Conservation (phyloP, 2,329 filamentous ascomycete genomes). For the Cladosporium cucumerinum region DNA sequence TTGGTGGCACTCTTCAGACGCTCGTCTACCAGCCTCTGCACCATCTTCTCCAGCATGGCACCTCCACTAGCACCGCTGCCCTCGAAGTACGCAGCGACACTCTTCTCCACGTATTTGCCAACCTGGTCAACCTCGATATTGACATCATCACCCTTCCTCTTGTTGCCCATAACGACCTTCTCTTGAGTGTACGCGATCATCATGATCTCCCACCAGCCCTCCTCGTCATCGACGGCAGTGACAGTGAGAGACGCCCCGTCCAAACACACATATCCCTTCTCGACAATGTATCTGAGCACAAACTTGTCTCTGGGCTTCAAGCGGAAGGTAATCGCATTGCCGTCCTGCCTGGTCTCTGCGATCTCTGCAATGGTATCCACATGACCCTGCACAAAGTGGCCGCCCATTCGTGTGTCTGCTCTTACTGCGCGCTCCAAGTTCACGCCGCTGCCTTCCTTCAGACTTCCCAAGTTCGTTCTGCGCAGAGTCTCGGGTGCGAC, state of each 20-base stretch:
- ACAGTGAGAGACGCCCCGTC: slow-evolving; percentile 94
- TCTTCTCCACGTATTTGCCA: slow-evolving; percentile 86
- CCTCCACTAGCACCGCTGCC: slow-evolving; percentile 50
- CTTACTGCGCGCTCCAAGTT: slow-evolving; percentile 94
- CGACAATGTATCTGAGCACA: slow-evolving; percentile 82
- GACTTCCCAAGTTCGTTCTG: slow-evolving; percentile 83
- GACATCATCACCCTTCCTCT: slow-evolving; percentile 74
- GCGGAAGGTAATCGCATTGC: slow-evolving; percentile 84
- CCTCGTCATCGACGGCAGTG: slow-evolving; percentile 77
- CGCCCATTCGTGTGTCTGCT: slow-evolving; percentile 90
- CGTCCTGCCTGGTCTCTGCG: slow-evolving; percentile 69
- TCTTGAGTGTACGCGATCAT: slow-evolving; percentile 95
- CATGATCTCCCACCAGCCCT: slow-evolving; percentile 94
- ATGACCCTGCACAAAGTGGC: slow-evolving; percentile 96
- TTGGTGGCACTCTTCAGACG: slow-evolving; percentile 43
- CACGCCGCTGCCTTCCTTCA: slow-evolving; percentile 65
- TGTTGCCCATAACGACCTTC: slow-evolving; percentile 76
- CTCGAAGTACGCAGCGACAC: slow-evolving; percentile 74
- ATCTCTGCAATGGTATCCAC: slow-evolving; percentile 87
- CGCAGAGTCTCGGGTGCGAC: slow-evolving; percentile 94
- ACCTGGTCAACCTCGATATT: slow-evolving; percentile 93
- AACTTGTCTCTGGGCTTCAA: slow-evolving; percentile 67
- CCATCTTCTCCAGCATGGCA: slow-evolving; percentile 51
- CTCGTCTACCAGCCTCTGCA: slow-evolving; percentile 69
- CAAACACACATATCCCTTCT: slow-evolving; percentile 93